Base-by-base conservation (phyloP, 495 filamentous ascomycete species). In the Penicillium canariense region DNA sequence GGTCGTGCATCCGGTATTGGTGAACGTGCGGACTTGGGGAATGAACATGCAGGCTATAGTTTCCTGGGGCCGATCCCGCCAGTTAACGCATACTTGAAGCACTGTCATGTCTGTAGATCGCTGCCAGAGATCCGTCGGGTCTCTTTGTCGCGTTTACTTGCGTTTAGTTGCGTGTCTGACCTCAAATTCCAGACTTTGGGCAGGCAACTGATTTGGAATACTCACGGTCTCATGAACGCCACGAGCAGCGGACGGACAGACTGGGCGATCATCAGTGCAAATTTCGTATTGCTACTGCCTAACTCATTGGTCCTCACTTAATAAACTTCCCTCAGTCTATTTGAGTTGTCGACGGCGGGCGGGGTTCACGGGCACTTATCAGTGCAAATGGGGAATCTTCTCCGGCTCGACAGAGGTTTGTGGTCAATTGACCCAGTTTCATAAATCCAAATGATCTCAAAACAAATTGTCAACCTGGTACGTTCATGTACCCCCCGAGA, bases 191-290 rank as follows among this genome's bases (percentile, higher is more conserved):
- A 50, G 48, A 50, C 22, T 50, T 50, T 28, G 23, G 8, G 28
- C 22, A 38, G 23, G 32, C 17, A 30, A 1, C 5, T 35, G 25
- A 50, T 50, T 38, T 50, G 48, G 48, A 50, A 39, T 50, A 39
- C 23, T 26, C 5, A 11, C 11, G 5, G n/a, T 2, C 2, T 6
- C 20, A 12, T 42, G 15, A 17, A 42, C 25, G 35, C n/a, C 3
- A 38, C 35, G 35, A 17, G 15, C 15, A 38, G 4, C 20, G 11
- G 5, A 12, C 9, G 20, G 38, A 12, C 11, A 22, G 25, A 39
- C 18, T n/a, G 4, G 20, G 20, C 25, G 38, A 22, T 14, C 8
- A 42, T 42, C 11, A 42, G 10, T 10, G 10, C 20, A 25, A 14
- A 5, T 42, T 25, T 8, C 20, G 38, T 5, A 8, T 25, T n/a